These are phyloP conservation scores for Tremella fuciformis DNA, from an alignment of 768 basidiomycete genomes.

Conservation along the genomic window DNA sequence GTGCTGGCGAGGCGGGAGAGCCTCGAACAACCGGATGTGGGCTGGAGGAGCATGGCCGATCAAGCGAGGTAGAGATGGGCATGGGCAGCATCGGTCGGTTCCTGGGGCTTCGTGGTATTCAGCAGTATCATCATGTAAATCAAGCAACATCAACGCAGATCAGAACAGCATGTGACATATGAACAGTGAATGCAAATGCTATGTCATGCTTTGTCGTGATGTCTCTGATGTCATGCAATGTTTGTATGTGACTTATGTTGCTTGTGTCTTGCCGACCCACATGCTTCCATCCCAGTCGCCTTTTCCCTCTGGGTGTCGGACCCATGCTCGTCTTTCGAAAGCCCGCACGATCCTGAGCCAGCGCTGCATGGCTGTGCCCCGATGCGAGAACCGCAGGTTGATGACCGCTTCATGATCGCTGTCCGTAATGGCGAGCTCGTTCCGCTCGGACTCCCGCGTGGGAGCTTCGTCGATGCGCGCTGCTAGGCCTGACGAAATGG, in stretches of 20 bases:
- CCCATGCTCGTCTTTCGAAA: no score
- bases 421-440: neutral
- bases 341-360: no score
- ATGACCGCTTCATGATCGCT: constrained; percentile 1
- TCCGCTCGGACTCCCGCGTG: neutral
- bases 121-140: neutral
- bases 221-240: neutral
- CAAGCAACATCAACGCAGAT: neutral
- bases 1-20: constrained; percentile 30
- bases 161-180: neutral
- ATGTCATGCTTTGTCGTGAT: neutral
- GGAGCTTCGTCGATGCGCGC: neutral
- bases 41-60: constrained; percentile 39
- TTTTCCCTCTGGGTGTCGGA: no score
- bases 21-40: constrained; percentile 23
- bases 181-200: neutral
- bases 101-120: neutral
- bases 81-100: neutral
- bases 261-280: no score
- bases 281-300: no score
- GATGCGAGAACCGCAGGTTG: neutral
- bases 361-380: no score
- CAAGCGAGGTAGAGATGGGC: constrained; percentile 6
- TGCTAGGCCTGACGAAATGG: neutral
- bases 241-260: no score